A percentile compares a stretch with the other conserved stretches of the same genome.
Evolutionary conservation across 768 basidiomycete genomes (phyloP).

Genomic region (Panellus pusillus): DNA sequence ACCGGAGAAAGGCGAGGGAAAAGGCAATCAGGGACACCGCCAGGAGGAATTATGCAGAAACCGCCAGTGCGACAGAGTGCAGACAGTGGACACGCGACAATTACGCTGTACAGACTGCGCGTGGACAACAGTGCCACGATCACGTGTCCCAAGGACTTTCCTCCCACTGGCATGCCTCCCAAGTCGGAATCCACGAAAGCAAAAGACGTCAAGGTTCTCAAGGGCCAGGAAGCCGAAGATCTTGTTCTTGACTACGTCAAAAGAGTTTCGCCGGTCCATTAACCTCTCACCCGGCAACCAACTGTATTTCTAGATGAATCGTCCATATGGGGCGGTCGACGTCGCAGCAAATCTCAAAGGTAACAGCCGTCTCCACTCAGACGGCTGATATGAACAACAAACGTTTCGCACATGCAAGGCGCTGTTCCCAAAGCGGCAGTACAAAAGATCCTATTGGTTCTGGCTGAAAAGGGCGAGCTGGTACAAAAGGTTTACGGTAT

Average conservation of each 20-base stretch:
- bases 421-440: conserved; percentile 81
- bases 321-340: conserved; percentile 93
- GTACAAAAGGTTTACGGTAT: conserved; percentile 83
- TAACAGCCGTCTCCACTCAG: not conserved
- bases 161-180: conserved; percentile 27
- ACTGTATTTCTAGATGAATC: conserved; percentile 66
- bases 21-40: too few relatives aligned
- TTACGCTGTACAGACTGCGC: too few relatives aligned
- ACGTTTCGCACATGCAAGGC: conserved; percentile 33
- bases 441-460: conserved; percentile 77
- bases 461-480: conserved; percentile 85
- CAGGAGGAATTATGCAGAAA: too few relatives aligned
- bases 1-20: too few relatives aligned
- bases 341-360: conserved; percentile 84
- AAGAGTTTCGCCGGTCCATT: conserved; percentile 41
- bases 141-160: too few relatives aligned
- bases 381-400: not conserved
- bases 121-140: too few relatives aligned
- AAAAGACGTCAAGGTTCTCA: conserved; percentile 58
- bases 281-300: conserved; percentile 8
- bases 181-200: conserved; percentile 43
- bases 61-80: too few relatives aligned
- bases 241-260: conserved; percentile 78
- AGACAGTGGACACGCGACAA: too few relatives aligned
- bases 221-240: conserved; percentile 82